These are phyloP conservation scores for Gossypium stocksii DNA, from an alignment of 345 rosid species.

Conservation along the genomic window DNA sequence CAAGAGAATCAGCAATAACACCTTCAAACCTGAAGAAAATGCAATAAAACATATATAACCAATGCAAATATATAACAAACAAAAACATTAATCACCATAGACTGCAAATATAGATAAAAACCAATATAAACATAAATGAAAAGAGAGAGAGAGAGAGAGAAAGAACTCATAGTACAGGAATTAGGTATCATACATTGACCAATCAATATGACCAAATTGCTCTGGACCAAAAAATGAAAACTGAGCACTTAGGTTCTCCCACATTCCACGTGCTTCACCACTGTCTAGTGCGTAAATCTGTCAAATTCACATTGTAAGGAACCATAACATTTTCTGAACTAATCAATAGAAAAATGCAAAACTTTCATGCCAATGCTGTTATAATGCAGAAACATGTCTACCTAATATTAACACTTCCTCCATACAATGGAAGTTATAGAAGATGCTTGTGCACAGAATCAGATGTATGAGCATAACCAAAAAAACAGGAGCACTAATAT, in stretches of 20 bases:
- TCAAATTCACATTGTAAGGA: constrained; percentile 26
- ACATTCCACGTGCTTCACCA: constrained; percentile 51
- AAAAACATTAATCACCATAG: constrained; percentile 10
- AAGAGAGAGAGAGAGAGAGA: not conserved
- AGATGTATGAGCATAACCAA: not conserved
- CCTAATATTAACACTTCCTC: constrained; percentile 10
- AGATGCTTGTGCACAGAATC: not conserved
- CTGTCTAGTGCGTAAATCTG: constrained; percentile 66
- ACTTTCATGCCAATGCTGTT: constrained; percentile 7
- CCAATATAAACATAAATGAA: constrained; percentile 1
- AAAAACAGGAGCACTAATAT: not conserved
- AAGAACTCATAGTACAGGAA: not conserved
- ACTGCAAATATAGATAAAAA: constrained; percentile 14
- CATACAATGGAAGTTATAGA: not conserved
- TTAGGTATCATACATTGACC: constrained; percentile 64
- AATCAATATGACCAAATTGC: constrained; percentile 56
- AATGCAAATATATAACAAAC: constrained; percentile 18
- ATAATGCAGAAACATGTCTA: not conserved
- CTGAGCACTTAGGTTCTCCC: constrained; percentile 60
- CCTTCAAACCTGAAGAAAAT: constrained; percentile 74
- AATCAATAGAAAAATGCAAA: constrained; percentile 10
- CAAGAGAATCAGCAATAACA: constrained; percentile 75
- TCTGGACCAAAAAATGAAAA: constrained; percentile 47
- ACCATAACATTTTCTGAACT: constrained; percentile 32
- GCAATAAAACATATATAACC: constrained; percentile 23